Base-by-base conservation (phyloP, 805 yeast genomes). In the Starmera pachycereana region DNA sequence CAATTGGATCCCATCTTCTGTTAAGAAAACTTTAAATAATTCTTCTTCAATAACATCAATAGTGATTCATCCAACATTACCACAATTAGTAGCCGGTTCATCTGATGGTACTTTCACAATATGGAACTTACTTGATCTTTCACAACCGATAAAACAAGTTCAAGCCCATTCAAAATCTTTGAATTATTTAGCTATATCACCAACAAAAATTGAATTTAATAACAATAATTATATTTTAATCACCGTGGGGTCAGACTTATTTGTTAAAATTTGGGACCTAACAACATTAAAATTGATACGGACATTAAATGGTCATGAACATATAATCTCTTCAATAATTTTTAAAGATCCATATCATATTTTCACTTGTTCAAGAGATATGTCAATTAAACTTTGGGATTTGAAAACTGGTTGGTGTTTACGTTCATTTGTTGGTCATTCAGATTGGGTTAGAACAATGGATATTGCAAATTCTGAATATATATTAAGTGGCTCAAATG, bases 261-360 rank as follows among this genome's bases (percentile, higher is more conserved):
- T 63, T 18, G 72, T 87, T 40, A 82, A 83, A 53, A 60, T 87
- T 4, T 88, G 94, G 92, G 81, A 78, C 51, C 68, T 74, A 6
- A 50, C 57, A 28, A 65, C 72, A 12, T 71, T 72, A 51, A 68
- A 66, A 33, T 72, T 80, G 35, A 54, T 75, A 2, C 67, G 86
- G 31, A 76, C 87, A 1, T 60, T 89, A 18, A 62, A 78, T 0
- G 96, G 96, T 11, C 97, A 89, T 60, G 94, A 87, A 44, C 96
- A 89, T 56, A 75, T 92, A 2, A 77, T 89, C 0, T 83, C 95
- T 0, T 62, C 74, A 0, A 64, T 85, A 8, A 61, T 64, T 12
- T 79, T 82, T 53, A 68, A 76, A 4, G 62, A 69, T 29, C 72
- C 77, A 3, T 60, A 62, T 25, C 65, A 65, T 12, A 53, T 81